Percentiles rank a stretch among this genome's conserved stretches.
Evolutionary conservation across 2,329 filamentous ascomycete species (phyloP).

Genomic region (Leptographium lundbergii): DNA sequence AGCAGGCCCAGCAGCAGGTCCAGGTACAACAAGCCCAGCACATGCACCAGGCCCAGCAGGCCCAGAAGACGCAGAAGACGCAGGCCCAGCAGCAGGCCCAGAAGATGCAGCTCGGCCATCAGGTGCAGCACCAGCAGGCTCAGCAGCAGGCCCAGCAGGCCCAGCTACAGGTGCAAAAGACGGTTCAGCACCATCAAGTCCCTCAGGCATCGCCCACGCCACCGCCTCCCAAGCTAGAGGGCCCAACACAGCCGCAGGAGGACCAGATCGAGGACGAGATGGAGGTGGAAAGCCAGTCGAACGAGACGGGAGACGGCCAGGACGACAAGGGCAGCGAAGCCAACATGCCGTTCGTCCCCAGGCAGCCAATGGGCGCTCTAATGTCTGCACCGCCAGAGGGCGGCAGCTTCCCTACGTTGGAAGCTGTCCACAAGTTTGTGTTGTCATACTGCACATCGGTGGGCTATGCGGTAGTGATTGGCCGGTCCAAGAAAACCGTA

Average conservation of each 20-base stretch:
- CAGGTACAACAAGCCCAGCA: constrained; percentile 7
- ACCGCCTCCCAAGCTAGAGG: constrained; percentile 13
- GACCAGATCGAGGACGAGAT: constrained; percentile 34
- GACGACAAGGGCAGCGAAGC: constrained; percentile 20
- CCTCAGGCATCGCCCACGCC: constrained; percentile 14
- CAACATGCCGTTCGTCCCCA: constrained; percentile 33
- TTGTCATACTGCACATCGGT: constrained; percentile 54
- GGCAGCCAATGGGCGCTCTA: constrained; percentile 42
- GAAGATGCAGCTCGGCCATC: constrained; percentile 3
- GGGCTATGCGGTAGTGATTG: constrained; percentile 56
- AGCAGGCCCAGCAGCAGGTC: constrained; percentile 3
- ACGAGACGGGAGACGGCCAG: constrained; percentile 17
- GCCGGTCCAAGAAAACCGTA: constrained; percentile 54
- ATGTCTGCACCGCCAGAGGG: constrained; percentile 54
- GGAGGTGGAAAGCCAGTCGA: constrained; percentile 31
- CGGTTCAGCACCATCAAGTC: constrained; percentile 14
- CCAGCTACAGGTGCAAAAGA: constrained; percentile 6
- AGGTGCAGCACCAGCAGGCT: constrained; percentile 1
- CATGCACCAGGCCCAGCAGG: constrained; percentile 7
- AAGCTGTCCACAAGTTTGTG: constrained; percentile 52
- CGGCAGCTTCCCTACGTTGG: constrained; percentile 50
- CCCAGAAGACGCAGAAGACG: constrained; percentile 17
- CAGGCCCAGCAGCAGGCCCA: constrained; percentile 15
- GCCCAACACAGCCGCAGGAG: constrained; percentile 18
- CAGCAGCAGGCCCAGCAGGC: constrained; percentile 9